These are phyloP conservation scores for Ensete glaucum DNA, from an alignment of 176 grass and related monocot species.

Conservation along the genomic window DNA sequence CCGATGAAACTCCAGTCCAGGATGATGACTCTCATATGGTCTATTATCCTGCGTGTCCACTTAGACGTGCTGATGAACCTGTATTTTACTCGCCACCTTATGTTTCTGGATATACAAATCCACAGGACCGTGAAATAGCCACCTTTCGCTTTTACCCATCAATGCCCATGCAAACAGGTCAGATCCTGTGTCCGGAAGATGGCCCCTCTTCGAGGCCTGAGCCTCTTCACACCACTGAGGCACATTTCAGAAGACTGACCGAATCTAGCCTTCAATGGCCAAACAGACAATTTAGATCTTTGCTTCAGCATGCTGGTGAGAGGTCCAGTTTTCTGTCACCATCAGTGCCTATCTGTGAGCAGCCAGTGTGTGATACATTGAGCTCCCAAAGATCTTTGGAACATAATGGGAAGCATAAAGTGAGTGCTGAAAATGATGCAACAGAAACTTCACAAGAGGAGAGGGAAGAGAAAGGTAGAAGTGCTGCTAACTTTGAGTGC, in stretches of 20 bases:
- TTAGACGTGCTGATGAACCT: slow-evolving; percentile 13
- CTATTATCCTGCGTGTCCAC: slow-evolving; percentile 17
- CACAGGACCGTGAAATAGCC: slow-evolving; percentile 23
- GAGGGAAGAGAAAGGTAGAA: slow-evolving; percentile 34
- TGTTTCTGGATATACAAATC: slow-evolving; percentile 3
- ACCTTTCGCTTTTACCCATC: slow-evolving; percentile 36
- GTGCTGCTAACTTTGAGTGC: slow-evolving; percentile 70
- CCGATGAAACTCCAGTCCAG: slow-evolving; percentile 6
- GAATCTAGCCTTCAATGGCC: slow-evolving; percentile 59
- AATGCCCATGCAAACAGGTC: slow-evolving; percentile 26
- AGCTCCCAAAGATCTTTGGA: slow-evolving; percentile 6
- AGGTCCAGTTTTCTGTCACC: slow-evolving; percentile 27
- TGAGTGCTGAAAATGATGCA: slow-evolving; percentile 26
- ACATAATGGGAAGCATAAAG: slow-evolving; percentile 25
- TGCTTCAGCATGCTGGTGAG: slow-evolving; percentile 34
- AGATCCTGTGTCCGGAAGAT: slow-evolving; percentile 36
- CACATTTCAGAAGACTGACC: slow-evolving; percentile 39
- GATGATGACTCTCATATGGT: slow-evolving; percentile 12
- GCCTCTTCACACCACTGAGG: slow-evolving; percentile 33
- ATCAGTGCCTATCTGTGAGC: slow-evolving; percentile 4
- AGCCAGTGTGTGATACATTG: neutral
- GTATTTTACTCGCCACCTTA: slow-evolving; percentile 15
- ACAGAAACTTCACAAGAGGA: slow-evolving; percentile 32
- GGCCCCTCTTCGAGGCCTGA: slow-evolving; percentile 49
- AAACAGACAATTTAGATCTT: slow-evolving; percentile 58